Evolutionary conservation across 2,329 filamentous ascomycete species (phyloP).

Genomic region (Ustulina deusta): DNA sequence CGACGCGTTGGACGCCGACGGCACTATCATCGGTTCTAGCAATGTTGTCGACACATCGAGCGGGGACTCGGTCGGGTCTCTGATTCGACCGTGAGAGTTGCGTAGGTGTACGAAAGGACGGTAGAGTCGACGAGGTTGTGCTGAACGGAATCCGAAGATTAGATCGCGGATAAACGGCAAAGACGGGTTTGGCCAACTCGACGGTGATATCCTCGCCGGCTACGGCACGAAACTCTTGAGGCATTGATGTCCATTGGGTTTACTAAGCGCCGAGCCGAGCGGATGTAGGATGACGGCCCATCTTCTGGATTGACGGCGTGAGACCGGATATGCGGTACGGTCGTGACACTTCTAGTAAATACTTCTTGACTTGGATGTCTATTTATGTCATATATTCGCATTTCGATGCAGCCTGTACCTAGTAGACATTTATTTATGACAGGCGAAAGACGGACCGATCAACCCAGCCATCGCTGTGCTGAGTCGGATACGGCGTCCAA

Average conservation of each 20-base stretch:
- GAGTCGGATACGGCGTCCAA: neutral
- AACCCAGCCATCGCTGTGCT: neutral
- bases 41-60: slow-evolving; percentile 41
- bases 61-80: slow-evolving; percentile 38
- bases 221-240: neutral
- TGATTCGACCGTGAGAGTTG: slow-evolving; percentile 29
- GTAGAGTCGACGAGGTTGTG: neutral
- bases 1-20: slow-evolving; percentile 35
- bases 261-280: slow-evolving; percentile 21
- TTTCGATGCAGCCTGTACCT: neutral
- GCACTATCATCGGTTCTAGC: slow-evolving; percentile 37
- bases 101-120: neutral
- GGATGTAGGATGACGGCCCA: neutral
- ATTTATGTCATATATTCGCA: slow-evolving; percentile 16
- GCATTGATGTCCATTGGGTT: neutral
- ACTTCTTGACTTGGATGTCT: slow-evolving; percentile 8
- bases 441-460: slow-evolving; percentile 2
- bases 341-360: slow-evolving; percentile 13
- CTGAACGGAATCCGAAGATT: neutral
- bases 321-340: neutral
- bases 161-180: neutral
- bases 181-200: neutral
- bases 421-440: neutral
- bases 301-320: neutral
- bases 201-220: neutral